Percentiles rank a stretch among this genome's conserved stretches.
Evolutionary conservation across 306 rosid species (phyloP).

Genomic region (Inga oerstediana): DNA sequence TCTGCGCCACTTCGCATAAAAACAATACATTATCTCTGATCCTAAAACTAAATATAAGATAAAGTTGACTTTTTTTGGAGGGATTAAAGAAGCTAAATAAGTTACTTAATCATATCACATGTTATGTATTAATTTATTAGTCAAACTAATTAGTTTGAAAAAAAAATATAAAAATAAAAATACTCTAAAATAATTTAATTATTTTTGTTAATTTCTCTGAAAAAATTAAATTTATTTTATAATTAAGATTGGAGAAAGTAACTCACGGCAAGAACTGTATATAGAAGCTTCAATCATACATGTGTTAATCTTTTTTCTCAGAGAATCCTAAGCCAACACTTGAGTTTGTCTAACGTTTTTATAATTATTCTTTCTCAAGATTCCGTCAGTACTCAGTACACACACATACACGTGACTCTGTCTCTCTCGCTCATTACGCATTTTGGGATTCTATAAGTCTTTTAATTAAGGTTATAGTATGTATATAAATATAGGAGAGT

Average conservation of each 20-base stretch:
- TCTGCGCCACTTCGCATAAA: slow-evolving; percentile 1
- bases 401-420: slow-evolving; percentile 49
- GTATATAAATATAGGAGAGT: not conserved
- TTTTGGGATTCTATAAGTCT: slow-evolving; percentile 17
- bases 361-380: slow-evolving; percentile 30
- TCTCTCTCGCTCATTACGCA: slow-evolving; percentile 27
- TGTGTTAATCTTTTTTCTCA: slow-evolving; percentile 17
- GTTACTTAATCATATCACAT: too few species aligned
- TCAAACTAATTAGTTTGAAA: too few species aligned
- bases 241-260: too few species aligned
- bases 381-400: slow-evolving; percentile 32
- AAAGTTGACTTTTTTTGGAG: too few species aligned
- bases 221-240: too few species aligned
- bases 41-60: too few species aligned
- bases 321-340: slow-evolving; percentile 52
- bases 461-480: not conserved
- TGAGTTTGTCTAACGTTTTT: slow-evolving; percentile 33
- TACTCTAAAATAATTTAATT: too few species aligned
- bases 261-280: not conserved
- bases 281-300: slow-evolving; percentile 19
- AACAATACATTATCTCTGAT: not conserved
- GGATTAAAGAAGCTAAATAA: too few species aligned
- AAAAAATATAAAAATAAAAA: too few species aligned
- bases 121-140: too few species aligned
- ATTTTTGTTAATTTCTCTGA: too few species aligned